Evolutionary conservation across 2,329 filamentous ascomycete genomes (phyloP), one percentile per base, ranked within the genome.

Genomic region (Acrocalymma vagum): DNA sequence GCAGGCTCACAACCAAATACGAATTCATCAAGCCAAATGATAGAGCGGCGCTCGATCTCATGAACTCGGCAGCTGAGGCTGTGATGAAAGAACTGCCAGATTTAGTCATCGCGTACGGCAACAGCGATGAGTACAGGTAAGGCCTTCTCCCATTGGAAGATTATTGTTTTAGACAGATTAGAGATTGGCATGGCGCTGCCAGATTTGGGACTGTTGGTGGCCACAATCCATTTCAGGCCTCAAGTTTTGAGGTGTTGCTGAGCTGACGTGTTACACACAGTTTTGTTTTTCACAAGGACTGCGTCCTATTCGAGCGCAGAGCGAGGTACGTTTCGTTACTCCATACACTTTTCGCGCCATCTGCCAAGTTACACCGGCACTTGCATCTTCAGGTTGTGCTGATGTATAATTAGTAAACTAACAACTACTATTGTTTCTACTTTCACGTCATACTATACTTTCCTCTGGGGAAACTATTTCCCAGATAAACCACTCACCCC

Each of bases 1-100:
- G 21, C 48, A 95, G 89, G 62, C 84, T 96, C 57, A 92, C 90
- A 47, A 79, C 83, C 48, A 89, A 87, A 69, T 94, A 97, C 72
- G 75, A 75, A 15, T 97, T 97, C 63, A 79, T 85, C 58, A 99
- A 97, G 72, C 94, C 94, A 25, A 99, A 97, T 71, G 94, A 99
- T 70, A 79, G 80, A 26, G 82, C 89, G 51, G 94, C 92, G 0
- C 75, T 97, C 9, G 83, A 95, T 68, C 84, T 99, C 53, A 97
- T 99, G 93, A 99, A 99, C 62, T 84, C 84, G 1, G 91, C 91
- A 2, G 94, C 94, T n/a, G 82, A 84, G 45, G 86, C 87, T 5
- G 90, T 96, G 30, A 83, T 96, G 73, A 82, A 81, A 49, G 88
- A 95, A 34, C 73, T 97, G 16, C 85, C 90, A 4, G 93, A 97